Conservation (phyloP, 805 yeast species). For the Candida coleopterorum region DNA sequence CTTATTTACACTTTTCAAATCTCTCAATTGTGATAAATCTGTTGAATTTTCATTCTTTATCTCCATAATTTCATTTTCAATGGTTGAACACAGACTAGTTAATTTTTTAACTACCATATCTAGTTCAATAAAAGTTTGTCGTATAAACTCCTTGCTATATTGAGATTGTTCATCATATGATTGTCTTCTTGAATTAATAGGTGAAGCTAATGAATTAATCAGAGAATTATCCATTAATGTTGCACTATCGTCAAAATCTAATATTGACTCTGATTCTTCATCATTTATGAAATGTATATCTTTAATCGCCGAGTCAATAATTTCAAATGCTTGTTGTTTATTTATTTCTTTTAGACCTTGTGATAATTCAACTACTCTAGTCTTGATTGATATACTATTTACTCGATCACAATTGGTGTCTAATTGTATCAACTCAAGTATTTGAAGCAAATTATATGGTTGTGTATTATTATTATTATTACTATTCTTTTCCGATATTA, state of each 20-base stretch:
- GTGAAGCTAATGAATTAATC: too few species aligned
- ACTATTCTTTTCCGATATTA: not conserved
- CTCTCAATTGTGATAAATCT: slow-evolving; percentile 3
- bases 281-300: too few species aligned
- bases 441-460: not conserved
- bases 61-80: slow-evolving; percentile 4
- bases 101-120: slow-evolving; percentile 8
- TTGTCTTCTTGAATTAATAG: too few species aligned
- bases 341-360: not conserved
- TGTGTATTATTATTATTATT: too few species aligned
- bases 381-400: slow-evolving; percentile 2
- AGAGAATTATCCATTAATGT: too few species aligned
- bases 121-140: slow-evolving; percentile 8
- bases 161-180: too few species aligned
- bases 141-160: not conserved
- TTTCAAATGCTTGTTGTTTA: slow-evolving; percentile 12
- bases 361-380: not conserved
- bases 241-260: too few species aligned
- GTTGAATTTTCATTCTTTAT: slow-evolving; percentile 4
- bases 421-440: slow-evolving; percentile 2
- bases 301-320: slow-evolving; percentile 12
- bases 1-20: slow-evolving; percentile 3
- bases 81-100: not conserved
- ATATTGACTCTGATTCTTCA: too few species aligned
- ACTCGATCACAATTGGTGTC: too few species aligned